Conservation (phyloP, 2,329 filamentous ascomycete species). For the Aspergillus aculeatus region DNA sequence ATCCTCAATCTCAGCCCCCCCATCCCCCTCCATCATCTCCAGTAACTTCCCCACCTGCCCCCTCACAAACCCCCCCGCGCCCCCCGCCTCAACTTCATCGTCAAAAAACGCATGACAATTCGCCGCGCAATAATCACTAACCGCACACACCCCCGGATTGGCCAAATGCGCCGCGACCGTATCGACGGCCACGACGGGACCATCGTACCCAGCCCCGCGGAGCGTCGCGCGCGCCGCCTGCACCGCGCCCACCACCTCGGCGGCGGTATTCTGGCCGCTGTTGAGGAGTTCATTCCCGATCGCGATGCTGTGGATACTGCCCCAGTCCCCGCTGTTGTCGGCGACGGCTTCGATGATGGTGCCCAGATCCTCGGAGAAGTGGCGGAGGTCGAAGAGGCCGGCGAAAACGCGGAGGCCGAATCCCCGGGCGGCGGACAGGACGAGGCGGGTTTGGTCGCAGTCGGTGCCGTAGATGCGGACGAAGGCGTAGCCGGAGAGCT, state of each 20-base stretch:
- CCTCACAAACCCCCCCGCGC: conserved; percentile 67
- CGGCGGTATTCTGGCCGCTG: conserved; percentile 54
- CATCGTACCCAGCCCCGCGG: conserved; percentile 63
- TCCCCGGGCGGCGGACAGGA: conserved; percentile 62
- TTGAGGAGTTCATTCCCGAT: conserved; percentile 83
- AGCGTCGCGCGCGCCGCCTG: conserved; percentile 58
- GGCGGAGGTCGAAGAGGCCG: conserved; percentile 66
- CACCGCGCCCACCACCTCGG: conserved; percentile 58
- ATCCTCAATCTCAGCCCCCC: too few species aligned
- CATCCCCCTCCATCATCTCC: too few species aligned
- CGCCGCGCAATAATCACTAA: conserved; percentile 74
- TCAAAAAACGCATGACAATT: conserved; percentile 89
- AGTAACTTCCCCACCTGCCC: conserved; percentile 44
- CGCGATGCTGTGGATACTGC: conserved; percentile 65
- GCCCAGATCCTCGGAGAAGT: conserved; percentile 57
- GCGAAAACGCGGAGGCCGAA: conserved; percentile 69
- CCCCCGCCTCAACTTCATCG: conserved; percentile 54
- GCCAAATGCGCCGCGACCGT: conserved; percentile 67
- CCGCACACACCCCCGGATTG: conserved; percentile 68
- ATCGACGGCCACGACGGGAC: conserved; percentile 76
- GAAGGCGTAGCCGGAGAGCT: conserved; percentile 57
- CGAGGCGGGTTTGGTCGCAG: conserved; percentile 68
- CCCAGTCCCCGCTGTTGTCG: conserved; percentile 59
- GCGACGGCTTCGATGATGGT: conserved; percentile 60
- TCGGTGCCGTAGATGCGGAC: conserved; percentile 79